Evolutionary conservation across 108 stramenopile species (phyloP).

Genomic region (Chaetoceros tenuissimus): DNA sequence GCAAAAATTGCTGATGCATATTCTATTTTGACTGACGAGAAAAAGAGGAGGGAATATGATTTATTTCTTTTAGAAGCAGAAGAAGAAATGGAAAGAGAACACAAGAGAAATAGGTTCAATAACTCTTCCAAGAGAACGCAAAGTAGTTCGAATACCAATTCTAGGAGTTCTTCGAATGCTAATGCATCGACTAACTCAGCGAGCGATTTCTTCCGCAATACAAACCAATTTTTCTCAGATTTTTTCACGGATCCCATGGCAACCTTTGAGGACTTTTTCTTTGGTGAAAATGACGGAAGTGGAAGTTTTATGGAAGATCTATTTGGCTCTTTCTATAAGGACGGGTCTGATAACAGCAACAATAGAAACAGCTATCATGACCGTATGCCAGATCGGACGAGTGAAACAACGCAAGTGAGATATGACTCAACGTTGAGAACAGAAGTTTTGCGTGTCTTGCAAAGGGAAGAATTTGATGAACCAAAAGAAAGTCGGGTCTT

Average conservation of each 20-base stretch:
- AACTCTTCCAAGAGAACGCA: conserved; percentile 4
- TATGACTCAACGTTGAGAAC: conserved; percentile 17
- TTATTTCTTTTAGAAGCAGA: conserved; percentile 34
- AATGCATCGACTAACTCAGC: conserved; percentile 1
- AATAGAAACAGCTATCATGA: background rate
- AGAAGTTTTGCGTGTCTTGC: conserved; percentile 20
- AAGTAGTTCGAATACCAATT: background rate
- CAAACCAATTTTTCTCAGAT: conserved; percentile 23
- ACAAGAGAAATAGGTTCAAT: conserved; percentile 16
- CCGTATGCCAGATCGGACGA: background rate
- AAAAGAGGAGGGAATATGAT: conserved; percentile 52
- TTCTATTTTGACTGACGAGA: conserved; percentile 40
- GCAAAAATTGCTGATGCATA: conserved; percentile 67
- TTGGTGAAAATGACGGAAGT: conserved; percentile 15
- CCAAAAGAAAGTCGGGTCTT: conserved; percentile 20
- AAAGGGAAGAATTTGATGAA: conserved; percentile 40
- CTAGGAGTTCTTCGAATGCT: background rate
- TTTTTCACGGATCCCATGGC: conserved; percentile 45
- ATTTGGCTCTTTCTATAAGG: background rate
- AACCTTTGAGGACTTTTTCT: conserved; percentile 66
- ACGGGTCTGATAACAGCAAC: background rate
- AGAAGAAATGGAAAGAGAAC: conserved; percentile 33
- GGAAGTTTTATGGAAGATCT: conserved; percentile 5
- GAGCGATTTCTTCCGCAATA: conserved; percentile 21
- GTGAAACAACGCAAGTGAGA: conserved; percentile 11